These are phyloP conservation scores for Reticulascus tulasneorum DNA, from an alignment of 2,329 filamentous ascomycete species.

Conservation along the genomic window DNA sequence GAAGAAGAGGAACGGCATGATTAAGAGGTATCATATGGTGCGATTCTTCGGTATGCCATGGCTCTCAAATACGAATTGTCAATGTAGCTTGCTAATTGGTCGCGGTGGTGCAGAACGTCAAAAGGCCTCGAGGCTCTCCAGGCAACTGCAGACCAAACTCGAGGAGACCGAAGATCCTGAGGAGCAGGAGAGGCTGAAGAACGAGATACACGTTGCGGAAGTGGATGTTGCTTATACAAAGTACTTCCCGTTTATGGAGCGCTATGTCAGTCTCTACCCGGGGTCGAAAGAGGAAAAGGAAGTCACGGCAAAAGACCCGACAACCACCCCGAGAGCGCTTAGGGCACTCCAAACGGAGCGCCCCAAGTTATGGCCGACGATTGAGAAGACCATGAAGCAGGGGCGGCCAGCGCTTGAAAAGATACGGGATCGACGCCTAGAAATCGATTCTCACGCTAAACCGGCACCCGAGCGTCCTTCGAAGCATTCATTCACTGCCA, in stretches of 20 bases:
- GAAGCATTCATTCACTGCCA: slow-evolving; percentile 1
- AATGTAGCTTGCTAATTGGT: slow-evolving; percentile 2
- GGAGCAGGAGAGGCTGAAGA: slow-evolving; percentile 47
- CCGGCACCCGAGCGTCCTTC: slow-evolving; percentile 11
- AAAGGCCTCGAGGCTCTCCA: slow-evolving; percentile 65
- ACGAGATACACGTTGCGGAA: slow-evolving; percentile 62
- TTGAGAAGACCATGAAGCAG: slow-evolving; percentile 61
- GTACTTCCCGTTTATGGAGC: slow-evolving; percentile 66
- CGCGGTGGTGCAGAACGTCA: slow-evolving; percentile 54
- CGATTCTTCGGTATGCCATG: slow-evolving; percentile 68
- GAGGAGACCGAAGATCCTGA: slow-evolving; percentile 45
- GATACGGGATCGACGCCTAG: slow-evolving; percentile 48
- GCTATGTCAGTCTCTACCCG: slow-evolving; percentile 64
- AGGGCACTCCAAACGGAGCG: slow-evolving; percentile 39
- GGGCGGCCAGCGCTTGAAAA: slow-evolving; percentile 48
- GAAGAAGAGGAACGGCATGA: slow-evolving; percentile 65
- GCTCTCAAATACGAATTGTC: not conserved
- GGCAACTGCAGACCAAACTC: slow-evolving; percentile 59
- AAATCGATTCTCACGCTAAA: slow-evolving; percentile 4
- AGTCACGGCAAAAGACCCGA: slow-evolving; percentile 30
- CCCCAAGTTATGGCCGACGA: slow-evolving; percentile 61
- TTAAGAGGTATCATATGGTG: slow-evolving; percentile 77
- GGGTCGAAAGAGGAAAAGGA: slow-evolving; percentile 37
- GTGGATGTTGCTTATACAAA: slow-evolving; percentile 73
- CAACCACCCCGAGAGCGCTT: slow-evolving; percentile 31